Percentiles rank a stretch among this genome's conserved stretches.
Evolutionary conservation across 768 basidiomycete genomes (phyloP).

Genomic region (Clitopilus hobsonii): DNA sequence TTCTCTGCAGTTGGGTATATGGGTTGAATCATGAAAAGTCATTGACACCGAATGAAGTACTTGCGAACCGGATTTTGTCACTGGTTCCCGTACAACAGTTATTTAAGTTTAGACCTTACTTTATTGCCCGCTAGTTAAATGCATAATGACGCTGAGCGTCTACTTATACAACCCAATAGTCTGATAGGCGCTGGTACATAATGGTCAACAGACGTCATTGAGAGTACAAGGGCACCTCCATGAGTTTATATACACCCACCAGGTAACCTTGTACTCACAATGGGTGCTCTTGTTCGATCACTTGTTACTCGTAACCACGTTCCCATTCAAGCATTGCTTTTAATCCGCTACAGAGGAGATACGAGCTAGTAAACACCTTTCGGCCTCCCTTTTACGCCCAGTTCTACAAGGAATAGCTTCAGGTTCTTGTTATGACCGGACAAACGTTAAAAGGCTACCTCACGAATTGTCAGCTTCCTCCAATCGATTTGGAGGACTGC

Average conservation of each 20-base stretch:
- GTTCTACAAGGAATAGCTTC: background rate
- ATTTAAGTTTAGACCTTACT: too few species aligned
- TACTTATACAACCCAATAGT: background rate
- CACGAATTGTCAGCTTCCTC: slow-evolving; percentile 29
- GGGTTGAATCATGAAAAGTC: too few species aligned
- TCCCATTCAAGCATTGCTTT: background rate
- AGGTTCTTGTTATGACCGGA: background rate
- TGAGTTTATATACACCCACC: background rate
- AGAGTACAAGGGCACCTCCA: too few species aligned
- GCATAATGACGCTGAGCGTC: background rate
- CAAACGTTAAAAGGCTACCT: slow-evolving; percentile 23
- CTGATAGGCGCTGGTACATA: slow-evolving; percentile 2
- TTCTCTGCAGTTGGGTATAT: too few species aligned
- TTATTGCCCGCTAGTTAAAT: too few species aligned
- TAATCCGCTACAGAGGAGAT: background rate
- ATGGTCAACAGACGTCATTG: background rate
- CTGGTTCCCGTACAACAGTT: too few species aligned
- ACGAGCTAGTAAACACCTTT: too few species aligned
- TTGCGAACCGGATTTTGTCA: too few species aligned
- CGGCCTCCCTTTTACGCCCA: background rate
- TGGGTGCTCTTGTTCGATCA: background rate
- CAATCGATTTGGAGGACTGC: slow-evolving; percentile 25
- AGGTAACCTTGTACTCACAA: background rate
- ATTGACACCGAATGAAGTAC: too few species aligned
- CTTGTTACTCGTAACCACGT: background rate